phyloP scores from a whole-genome alignment of 768 basidiomycete genomes.

The Kwoniella bestiolae region DNA sequence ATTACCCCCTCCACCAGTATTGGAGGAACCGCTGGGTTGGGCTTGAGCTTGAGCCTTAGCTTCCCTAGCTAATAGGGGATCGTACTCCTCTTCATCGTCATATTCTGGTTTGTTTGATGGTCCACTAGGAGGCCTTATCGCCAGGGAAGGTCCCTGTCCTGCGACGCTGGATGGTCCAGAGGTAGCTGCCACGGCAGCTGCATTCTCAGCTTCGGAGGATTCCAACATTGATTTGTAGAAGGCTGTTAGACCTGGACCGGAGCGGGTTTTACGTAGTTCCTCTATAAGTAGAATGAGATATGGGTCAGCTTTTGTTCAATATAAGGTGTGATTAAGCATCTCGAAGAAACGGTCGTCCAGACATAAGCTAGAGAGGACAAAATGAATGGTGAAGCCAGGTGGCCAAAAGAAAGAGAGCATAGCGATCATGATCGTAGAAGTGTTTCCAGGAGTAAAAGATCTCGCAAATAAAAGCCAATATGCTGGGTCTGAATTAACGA shows the following conservation, averaged over 20 bases:
- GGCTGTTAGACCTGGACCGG: conserved; percentile 57
- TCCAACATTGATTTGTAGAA: conserved; percentile 58
- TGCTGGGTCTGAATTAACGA: no score
- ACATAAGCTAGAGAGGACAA: background rate
- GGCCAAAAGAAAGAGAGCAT: no score
- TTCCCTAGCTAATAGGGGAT: conserved; percentile 53
- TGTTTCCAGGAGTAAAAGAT: no score
- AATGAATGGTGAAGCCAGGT: no score
- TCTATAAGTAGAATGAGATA: conserved; percentile 36
- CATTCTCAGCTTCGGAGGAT: conserved; percentile 62
- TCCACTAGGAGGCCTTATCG: conserved; percentile 44
- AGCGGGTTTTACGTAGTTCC: conserved; percentile 49
- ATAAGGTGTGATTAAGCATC: no score
- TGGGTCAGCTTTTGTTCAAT: background rate
- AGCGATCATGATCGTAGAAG: no score
- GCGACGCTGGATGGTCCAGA: conserved; percentile 15
- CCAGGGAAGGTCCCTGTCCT: conserved; percentile 44
- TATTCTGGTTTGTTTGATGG: conserved; percentile 11
- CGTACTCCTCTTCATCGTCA: conserved; percentile 52
- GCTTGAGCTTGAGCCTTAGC: conserved; percentile 18
- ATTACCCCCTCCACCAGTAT: background rate
- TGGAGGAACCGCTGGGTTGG: background rate
- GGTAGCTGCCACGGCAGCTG: conserved; percentile 78
- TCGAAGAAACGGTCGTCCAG: no score
- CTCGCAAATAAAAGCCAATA: no score